phyloP scores from a whole-genome alignment of 2,329 filamentous ascomycete species.

The Leptographium flavum region DNA sequence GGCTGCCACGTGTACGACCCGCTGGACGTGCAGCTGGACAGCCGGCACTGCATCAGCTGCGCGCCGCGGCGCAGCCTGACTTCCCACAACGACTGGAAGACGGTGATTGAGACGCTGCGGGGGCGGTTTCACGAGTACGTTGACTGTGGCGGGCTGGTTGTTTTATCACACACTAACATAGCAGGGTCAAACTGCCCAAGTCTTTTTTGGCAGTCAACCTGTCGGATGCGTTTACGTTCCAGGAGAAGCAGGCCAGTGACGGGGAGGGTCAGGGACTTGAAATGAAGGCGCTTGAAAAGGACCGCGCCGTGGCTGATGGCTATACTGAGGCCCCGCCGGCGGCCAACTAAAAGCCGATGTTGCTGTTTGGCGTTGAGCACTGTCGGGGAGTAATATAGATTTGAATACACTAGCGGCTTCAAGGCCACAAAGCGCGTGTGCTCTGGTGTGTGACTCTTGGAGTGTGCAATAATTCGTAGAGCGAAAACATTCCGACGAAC shows the following conservation, averaged over 20 bases:
- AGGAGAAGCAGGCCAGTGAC: constrained; percentile 37
- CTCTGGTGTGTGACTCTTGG: no score
- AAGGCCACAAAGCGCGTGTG: no score
- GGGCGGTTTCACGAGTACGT: constrained; percentile 89
- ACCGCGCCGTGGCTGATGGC: no score
- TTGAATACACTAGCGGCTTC: no score
- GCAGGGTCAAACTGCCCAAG: constrained; percentile 50
- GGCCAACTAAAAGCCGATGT: no score
- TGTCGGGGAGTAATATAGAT: no score
- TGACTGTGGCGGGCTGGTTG: background rate
- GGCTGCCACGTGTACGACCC: constrained; percentile 96
- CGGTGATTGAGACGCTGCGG: constrained; percentile 87
- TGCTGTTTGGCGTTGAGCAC: no score
- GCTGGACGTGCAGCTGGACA: constrained; percentile 89
- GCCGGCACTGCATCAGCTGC: constrained; percentile 89
- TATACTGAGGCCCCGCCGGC: no score
- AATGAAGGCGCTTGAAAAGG: constrained; percentile 22
- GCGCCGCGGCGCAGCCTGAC: constrained; percentile 83
- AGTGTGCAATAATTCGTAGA: no score
- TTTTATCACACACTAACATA: background rate
- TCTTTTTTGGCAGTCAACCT: constrained; percentile 51
- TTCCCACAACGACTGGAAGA: constrained; percentile 85
- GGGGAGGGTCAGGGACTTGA: constrained; percentile 22
- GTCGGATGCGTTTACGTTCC: constrained; percentile 47
- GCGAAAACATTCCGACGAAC: no score